Conservation (phyloP, 192 early-diverging fungal genomes). For the Dissophora ornata region DNA sequence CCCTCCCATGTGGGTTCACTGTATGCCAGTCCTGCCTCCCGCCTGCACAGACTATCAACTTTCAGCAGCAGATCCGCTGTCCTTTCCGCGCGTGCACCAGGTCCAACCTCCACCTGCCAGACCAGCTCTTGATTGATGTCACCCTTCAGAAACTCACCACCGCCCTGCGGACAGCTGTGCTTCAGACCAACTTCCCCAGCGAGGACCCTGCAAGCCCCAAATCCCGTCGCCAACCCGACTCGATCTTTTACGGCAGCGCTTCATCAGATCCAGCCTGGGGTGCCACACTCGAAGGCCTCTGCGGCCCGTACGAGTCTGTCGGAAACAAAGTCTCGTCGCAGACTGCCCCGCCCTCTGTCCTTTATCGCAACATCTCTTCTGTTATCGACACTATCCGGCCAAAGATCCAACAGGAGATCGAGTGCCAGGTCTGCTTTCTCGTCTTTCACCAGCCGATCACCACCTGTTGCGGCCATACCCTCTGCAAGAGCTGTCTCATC, state of each 20-base stretch:
- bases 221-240: conserved; percentile 5
- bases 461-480: conserved; percentile 75
- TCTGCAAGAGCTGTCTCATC: conserved; percentile 70
- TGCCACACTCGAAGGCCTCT: conserved; percentile 34
- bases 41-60: conserved; percentile 30
- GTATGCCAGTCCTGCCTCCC: conserved; percentile 51
- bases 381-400: conserved; percentile 33
- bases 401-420: conserved; percentile 60
- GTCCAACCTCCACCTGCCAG: conserved; percentile 19
- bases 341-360: neutral
- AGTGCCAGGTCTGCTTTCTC: conserved; percentile 70
- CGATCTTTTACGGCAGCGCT: conserved; percentile 13
- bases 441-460: conserved; percentile 69
- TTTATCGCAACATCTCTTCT: conserved; percentile 19
- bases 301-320: conserved; percentile 17
- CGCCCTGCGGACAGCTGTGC: conserved; percentile 13
- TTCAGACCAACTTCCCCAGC: conserved; percentile 12
- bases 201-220: conserved; percentile 13
- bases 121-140: conserved; percentile 42
- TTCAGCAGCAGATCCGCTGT: conserved; percentile 26
- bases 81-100: conserved; percentile 34
- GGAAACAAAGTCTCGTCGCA: too few relatives aligned
- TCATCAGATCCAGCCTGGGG: conserved; percentile 12
- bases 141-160: conserved; percentile 48
- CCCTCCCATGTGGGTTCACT: conserved; percentile 59